Evolutionary conservation across 352 stramenopile species (phyloP).

Genomic region (Globisporangium recalcitrans): DNA sequence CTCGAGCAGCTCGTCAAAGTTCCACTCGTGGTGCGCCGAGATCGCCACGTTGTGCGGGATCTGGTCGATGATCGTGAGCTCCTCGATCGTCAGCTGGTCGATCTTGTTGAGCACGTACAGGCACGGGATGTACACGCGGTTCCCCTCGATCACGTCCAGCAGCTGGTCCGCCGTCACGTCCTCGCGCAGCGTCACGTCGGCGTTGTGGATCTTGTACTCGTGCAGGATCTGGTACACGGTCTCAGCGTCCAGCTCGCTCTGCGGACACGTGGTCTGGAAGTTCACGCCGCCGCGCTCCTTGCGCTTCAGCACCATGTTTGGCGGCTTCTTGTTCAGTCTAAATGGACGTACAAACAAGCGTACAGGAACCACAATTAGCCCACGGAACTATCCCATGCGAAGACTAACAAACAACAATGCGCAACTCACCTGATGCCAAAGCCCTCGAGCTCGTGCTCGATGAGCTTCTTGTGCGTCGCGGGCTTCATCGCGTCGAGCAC

Average conservation of each 20-base stretch:
- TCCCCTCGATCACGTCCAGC: slow-evolving; percentile 99
- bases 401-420: background rate
- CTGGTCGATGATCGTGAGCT: slow-evolving; percentile 98
- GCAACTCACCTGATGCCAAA: slow-evolving; percentile 91
- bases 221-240: slow-evolving; percentile 93
- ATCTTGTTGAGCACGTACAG: slow-evolving; percentile 99
- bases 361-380: background rate
- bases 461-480: slow-evolving; percentile 98
- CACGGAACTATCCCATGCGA: background rate
- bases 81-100: slow-evolving; percentile 97
- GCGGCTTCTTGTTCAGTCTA: slow-evolving; percentile 95
- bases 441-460: slow-evolving; percentile 97
- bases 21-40: slow-evolving; percentile 95
- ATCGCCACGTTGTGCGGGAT: slow-evolving; percentile 98
- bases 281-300: slow-evolving; percentile 97
- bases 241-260: slow-evolving; percentile 93
- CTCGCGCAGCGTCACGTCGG: slow-evolving; percentile 93
- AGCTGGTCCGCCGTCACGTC: slow-evolving; percentile 98
- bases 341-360: background rate
- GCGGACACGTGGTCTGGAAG: slow-evolving; percentile 92
- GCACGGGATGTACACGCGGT: slow-evolving; percentile 97
- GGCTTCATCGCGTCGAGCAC: slow-evolving; percentile 97
- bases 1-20: slow-evolving; percentile 96
- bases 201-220: slow-evolving; percentile 99
- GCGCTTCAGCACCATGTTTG: slow-evolving; percentile 95